Conservation (phyloP, 352 stramenopile genomes). For the Globisporangium lucens region DNA sequence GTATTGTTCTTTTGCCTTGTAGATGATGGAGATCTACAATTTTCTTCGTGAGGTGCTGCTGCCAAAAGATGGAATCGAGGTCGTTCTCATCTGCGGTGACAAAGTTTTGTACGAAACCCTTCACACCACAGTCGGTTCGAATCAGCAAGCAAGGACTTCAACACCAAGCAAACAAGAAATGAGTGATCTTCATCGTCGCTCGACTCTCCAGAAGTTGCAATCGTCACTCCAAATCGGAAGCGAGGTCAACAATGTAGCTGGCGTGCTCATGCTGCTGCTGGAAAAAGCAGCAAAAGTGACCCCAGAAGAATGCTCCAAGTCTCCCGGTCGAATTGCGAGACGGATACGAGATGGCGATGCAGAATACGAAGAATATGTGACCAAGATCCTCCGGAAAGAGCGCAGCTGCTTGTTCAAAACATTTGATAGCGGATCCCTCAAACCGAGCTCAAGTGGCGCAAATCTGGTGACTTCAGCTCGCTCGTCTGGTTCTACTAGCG, state of each 20-base stretch:
- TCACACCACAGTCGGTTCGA: neutral
- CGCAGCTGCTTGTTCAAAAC: constrained; percentile 30
- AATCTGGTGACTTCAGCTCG: neutral
- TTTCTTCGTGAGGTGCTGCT: constrained; percentile 63
- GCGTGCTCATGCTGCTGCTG: constrained; percentile 24
- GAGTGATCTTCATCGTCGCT: neutral
- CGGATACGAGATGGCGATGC: constrained; percentile 22
- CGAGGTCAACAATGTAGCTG: neutral
- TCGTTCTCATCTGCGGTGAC: constrained; percentile 50
- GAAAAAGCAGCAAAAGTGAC: constrained; percentile 17
- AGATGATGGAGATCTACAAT: constrained; percentile 60
- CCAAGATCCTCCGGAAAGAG: constrained; percentile 25
- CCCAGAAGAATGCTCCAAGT: neutral
- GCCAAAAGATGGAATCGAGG: constrained; percentile 38
- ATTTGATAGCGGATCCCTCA: constrained; percentile 2
- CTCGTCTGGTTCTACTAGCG: neutral
- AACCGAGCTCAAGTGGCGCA: constrained; percentile 4
- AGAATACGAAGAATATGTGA: constrained; percentile 37
- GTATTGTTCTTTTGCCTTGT: neutral
- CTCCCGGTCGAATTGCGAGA: neutral
- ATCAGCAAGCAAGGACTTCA: neutral
- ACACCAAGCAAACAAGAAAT: neutral
- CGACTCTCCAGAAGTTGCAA: neutral
- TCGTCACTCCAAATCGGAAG: neutral
- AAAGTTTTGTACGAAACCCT: constrained; percentile 34